Percentiles rank a stretch among this genome's conserved stretches.
These are phyloP conservation scores for Plasmodium gonderi DNA, from an alignment of 169 alveolate species.

Conservation along the genomic window DNA sequence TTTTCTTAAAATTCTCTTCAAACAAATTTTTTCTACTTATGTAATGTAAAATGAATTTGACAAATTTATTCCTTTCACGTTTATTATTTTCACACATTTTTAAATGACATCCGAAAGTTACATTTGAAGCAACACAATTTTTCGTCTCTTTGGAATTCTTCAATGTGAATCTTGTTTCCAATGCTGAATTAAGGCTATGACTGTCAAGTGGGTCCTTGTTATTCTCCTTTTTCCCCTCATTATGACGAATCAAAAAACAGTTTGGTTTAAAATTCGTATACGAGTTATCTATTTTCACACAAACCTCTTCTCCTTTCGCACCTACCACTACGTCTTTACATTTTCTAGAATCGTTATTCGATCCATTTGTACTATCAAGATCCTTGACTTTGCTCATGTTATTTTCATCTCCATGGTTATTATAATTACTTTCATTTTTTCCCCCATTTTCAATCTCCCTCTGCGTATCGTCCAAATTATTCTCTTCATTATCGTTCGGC, in stretches of 20 bases:
- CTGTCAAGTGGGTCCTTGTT: not conserved
- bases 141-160: not conserved
- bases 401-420: not conserved
- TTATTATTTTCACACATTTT: not conserved
- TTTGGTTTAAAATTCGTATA: not conserved
- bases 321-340: not conserved
- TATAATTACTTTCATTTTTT: not conserved
- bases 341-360: not conserved
- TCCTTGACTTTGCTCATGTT: not conserved
- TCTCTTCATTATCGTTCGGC: not conserved
- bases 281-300: not conserved
- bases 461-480: slow-evolving; percentile 1
- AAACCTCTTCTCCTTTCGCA: not conserved
- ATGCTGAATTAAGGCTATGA: not conserved
- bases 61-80: not conserved
- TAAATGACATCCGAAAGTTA: not conserved
- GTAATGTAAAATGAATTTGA: not conserved
- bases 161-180: not conserved
- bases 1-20: not conserved
- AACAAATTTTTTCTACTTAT: not conserved
- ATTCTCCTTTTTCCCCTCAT: not conserved
- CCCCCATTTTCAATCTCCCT: not conserved
- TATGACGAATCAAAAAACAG: not conserved
- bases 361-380: not conserved
- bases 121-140: not conserved